Conservation (phyloP, 345 rosid species). For the Melaleuca quinquenervia region DNA sequence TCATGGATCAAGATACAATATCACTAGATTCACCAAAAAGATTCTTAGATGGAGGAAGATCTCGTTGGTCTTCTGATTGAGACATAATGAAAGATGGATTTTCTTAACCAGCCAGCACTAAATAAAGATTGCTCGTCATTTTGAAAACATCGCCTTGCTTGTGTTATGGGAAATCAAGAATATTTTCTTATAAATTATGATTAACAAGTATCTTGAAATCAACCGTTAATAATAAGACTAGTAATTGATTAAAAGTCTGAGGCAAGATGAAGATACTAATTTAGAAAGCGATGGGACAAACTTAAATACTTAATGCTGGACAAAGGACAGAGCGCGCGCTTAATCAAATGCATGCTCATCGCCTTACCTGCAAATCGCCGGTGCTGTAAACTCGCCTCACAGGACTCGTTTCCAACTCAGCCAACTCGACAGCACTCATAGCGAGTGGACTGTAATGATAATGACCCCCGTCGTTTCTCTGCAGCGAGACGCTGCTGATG, state of each 20-base stretch:
- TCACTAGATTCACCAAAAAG: not conserved
- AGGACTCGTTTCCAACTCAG: conserved; percentile 38
- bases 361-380: conserved; percentile 63
- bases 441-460: conserved; percentile 13
- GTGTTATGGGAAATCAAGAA: not conserved
- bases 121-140: not conserved
- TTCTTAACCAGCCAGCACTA: not conserved
- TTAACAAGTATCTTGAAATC: not conserved
- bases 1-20: not conserved
- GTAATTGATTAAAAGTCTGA: not conserved
- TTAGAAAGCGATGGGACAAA: not conserved
- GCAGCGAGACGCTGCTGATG: conserved; percentile 47
- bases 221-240: not conserved
- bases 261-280: not conserved
- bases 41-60: not conserved
- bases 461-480: conserved; percentile 18
- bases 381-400: conserved; percentile 73
- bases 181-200: not conserved
- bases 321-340: not conserved
- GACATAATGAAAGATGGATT: not conserved
- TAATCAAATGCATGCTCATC: not conserved
- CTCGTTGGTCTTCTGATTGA: not conserved
- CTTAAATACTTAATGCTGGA: not conserved
- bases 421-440: conserved; percentile 5
- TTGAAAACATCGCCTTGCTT: not conserved